Evolutionary conservation across 495 filamentous ascomycete species (phyloP), one percentile per base, ranked within the genome.

Genomic region (Cladorrhinum samala): DNA sequence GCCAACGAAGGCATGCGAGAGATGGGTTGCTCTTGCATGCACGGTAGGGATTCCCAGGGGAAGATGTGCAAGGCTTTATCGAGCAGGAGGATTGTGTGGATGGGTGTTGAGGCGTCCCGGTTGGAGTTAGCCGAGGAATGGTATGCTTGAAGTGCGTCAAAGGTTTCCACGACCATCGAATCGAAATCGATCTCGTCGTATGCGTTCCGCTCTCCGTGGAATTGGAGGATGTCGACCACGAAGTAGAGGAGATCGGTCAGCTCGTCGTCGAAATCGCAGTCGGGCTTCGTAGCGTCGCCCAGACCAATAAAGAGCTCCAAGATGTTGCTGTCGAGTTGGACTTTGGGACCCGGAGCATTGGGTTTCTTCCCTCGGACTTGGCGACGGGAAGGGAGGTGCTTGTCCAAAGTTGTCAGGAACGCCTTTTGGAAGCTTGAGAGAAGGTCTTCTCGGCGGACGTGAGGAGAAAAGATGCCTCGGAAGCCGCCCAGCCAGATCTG

Each of bases 111-210:
- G 13, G 57, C 45, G 4, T 58, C 54, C 14, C 61, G 62, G 20
- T 51, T 53, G 19, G 63, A 64, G 13, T 68, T 70, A 20, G 76
- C 76, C 20, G 81, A 76, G 13, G 60, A 37, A 59, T 98, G 84
- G 60, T 97, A 96, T 1, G 79, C 73, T 21, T 83, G 77, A 16
- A 97, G 70, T 4, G 89, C 88, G 65, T 94, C 89, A 6, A 85
- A 77, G 1, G 87, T 88, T 37, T 93, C 89, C 16, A 96, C 75
- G 14, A 87, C 82, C 77, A 96, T 90, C 47, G 82, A 78, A 61
- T 98, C 93, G 58, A 96, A 92, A 65, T 98, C 91, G 60, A 98
- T 86, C 71, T 98, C 93, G 63, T 97, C 94, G 71, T 96, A 96
- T 2, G 94, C 93, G 67, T 97, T 97, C 25, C 84, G 80, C 69